Evolutionary conservation across 345 rosid genomes (phyloP).

Genomic region (Adansonia digitata): DNA sequence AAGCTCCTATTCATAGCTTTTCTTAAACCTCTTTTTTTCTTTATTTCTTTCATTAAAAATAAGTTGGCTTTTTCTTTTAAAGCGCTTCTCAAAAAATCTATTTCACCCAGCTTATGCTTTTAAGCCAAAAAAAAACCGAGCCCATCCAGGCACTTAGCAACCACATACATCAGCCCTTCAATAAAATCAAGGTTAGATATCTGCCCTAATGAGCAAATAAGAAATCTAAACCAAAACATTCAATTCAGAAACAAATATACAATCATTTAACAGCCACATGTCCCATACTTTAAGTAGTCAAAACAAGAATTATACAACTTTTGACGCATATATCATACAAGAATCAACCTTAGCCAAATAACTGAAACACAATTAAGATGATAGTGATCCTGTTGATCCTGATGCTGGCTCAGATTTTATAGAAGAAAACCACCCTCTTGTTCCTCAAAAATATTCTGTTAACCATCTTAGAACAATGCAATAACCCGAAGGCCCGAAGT

Average conservation of each 20-base stretch:
- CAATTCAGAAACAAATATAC: not conserved
- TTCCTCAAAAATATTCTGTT: not conserved
- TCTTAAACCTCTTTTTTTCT: too few species aligned
- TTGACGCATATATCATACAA: not conserved
- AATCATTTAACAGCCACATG: not conserved
- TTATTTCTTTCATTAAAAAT: too few species aligned
- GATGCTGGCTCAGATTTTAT: not conserved
- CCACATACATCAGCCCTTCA: not conserved
- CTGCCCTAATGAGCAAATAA: not conserved
- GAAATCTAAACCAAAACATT: not conserved
- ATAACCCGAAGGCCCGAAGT: not conserved
- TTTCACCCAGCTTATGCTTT: too few species aligned
- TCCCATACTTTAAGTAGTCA: not conserved
- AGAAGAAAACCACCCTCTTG: not conserved
- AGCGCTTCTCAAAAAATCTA: too few species aligned
- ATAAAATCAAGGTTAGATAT: not conserved
- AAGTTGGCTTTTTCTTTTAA: too few species aligned
- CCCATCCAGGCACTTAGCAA: too few species aligned
- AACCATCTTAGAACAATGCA: not conserved
- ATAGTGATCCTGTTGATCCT: not conserved
- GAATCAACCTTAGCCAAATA: not conserved
- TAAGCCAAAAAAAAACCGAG: too few species aligned
- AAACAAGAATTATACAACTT: not conserved
- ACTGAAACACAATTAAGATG: not conserved
- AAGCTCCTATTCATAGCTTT: too few species aligned